Percentiles rank a stretch among this genome's conserved stretches.
These are phyloP conservation scores for Pisolithus marmoratus DNA, from an alignment of 768 basidiomycete genomes.

Conservation along the genomic window DNA sequence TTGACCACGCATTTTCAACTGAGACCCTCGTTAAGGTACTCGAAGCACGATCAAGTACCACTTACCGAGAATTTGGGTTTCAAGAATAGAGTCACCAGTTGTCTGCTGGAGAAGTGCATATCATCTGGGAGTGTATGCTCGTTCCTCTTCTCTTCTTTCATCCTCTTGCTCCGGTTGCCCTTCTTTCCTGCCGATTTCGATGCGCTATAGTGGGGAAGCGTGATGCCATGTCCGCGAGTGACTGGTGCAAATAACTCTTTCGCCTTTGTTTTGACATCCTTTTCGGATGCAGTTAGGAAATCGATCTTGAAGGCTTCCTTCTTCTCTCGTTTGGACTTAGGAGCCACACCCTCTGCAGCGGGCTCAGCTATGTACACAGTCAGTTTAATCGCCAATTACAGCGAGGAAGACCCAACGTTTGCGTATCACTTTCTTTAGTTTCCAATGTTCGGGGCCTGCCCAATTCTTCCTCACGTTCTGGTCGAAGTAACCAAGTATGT, in stretches of 20 bases:
- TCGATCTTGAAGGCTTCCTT: conserved; percentile 84
- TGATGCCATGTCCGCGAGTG: conserved; percentile 64
- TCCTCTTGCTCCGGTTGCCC: conserved; percentile 43
- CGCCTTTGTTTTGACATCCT: conserved; percentile 52
- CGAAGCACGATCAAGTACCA: conserved; percentile 10
- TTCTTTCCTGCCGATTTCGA: conserved; percentile 19
- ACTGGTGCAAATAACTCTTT: conserved; percentile 78
- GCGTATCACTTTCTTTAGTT: conserved; percentile 74
- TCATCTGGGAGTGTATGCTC: conserved; percentile 88
- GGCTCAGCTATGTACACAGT: conserved; percentile 36
- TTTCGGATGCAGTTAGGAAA: conserved; percentile 57
- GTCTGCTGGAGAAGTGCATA: conserved; percentile 92
- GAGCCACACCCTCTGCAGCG: conserved; percentile 41
- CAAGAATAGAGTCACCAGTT: conserved; percentile 87
- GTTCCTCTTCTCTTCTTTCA: conserved; percentile 56
- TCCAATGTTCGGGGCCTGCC: conserved; percentile 99
- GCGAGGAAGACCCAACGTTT: conserved; percentile 47
- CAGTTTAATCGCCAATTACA: not conserved
- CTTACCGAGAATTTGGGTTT: conserved; percentile 93
- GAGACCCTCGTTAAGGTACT: conserved; percentile 7
- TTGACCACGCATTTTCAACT: conserved; percentile 89
- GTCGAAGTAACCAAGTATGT: conserved; percentile 87
- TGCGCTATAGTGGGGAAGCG: conserved; percentile 50
- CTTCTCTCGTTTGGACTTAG: conserved; percentile 56
- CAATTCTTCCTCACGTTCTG: conserved; percentile 84